Base-by-base conservation (phyloP, 2,329 filamentous ascomycete species). In the Pseudonectria foliicola region DNA sequence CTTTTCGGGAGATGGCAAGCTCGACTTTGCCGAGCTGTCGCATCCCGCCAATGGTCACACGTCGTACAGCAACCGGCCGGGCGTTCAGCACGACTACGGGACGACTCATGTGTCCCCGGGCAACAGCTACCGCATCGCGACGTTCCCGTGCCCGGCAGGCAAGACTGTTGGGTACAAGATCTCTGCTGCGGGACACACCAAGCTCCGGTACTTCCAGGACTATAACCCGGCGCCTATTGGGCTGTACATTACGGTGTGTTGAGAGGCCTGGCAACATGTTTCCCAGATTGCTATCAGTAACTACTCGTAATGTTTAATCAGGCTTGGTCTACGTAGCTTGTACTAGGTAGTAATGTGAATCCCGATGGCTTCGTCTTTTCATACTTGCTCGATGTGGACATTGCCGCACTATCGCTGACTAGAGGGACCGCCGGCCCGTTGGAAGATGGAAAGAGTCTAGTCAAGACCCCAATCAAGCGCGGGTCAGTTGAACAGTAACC, bases 141-240 rank as follows among this genome's bases (percentile, higher is more conserved):
- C 63, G 7, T 75, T 76, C 48, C 50, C 57, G 11, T 82, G 78
- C 48, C 67, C 69, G 0, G 70, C 67, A 30, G 75, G 73, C 3
- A 34, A 71, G 53, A 62, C 62, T 13, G 55, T 81, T 13, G 60
- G 59, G 3, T 73, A 70, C 45, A 62, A 74, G 60, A 64, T 82
- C 46, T 66, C 60, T 30, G 42, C 33, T 15, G 60, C 60, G 6
- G 71, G 68, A 3, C 61, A 60, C 43, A 75, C 75, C 26, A 52
- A 62, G 31, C 55, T 83, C 26, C 58, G 70, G 37, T 84, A 71
- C 57, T 80, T 82, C 61, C 68, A 85, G 60, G 76, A 83, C 52
- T 80, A 63, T 46, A 80, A 79, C 48, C 62, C 62, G 5, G 59
- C 56, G 25, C 61, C 64, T n/a, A 53, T 66, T 29, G 63, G 63